phyloP scores from a whole-genome alignment of 192 early-diverging fungal genomes.

The Allomyces arbusculus region DNA sequence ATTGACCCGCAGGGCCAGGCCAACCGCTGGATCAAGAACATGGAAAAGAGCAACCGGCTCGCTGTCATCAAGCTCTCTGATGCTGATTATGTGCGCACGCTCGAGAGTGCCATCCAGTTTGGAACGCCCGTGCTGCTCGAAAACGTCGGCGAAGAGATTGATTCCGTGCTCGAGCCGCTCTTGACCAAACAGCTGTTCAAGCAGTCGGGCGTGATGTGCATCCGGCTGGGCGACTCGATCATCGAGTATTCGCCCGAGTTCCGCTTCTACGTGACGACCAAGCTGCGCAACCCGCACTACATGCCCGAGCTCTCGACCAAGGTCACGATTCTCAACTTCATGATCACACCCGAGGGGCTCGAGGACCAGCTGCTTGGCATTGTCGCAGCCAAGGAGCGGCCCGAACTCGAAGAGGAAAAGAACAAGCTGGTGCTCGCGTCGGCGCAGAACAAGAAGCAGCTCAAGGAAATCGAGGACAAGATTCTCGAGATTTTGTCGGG shows the following conservation, averaged over 20 bases:
- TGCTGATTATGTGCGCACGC: slow-evolving; percentile 35
- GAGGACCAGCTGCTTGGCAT: slow-evolving; percentile 44
- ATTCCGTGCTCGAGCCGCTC: slow-evolving; percentile 35
- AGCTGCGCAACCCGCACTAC: slow-evolving; percentile 45
- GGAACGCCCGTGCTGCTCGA: slow-evolving; percentile 39
- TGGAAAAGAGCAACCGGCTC: slow-evolving; percentile 68
- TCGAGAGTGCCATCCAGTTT: slow-evolving; percentile 41
- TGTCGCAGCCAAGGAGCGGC: slow-evolving; percentile 38
- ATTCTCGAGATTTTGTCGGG: slow-evolving; percentile 38
- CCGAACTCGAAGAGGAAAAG: slow-evolving; percentile 48
- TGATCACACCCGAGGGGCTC: slow-evolving; percentile 44
- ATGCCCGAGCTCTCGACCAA: slow-evolving; percentile 38
- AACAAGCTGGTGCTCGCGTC: slow-evolving; percentile 37
- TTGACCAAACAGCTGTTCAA: slow-evolving; percentile 41
- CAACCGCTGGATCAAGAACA: slow-evolving; percentile 61
- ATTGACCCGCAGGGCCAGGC: slow-evolving; percentile 96
- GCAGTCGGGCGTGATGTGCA: slow-evolving; percentile 35
- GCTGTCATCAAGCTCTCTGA: slow-evolving; percentile 94
- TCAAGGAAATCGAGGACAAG: slow-evolving; percentile 46
- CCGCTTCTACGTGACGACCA: slow-evolving; percentile 43
- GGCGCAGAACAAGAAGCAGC: slow-evolving; percentile 38
- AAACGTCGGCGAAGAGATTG: slow-evolving; percentile 45
- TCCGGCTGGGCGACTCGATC: slow-evolving; percentile 35
- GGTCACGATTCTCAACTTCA: slow-evolving; percentile 44
- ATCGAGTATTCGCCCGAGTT: slow-evolving; percentile 37